Conservation (phyloP, 2,329 filamentous ascomycete species). For the Septoria petroselini region DNA sequence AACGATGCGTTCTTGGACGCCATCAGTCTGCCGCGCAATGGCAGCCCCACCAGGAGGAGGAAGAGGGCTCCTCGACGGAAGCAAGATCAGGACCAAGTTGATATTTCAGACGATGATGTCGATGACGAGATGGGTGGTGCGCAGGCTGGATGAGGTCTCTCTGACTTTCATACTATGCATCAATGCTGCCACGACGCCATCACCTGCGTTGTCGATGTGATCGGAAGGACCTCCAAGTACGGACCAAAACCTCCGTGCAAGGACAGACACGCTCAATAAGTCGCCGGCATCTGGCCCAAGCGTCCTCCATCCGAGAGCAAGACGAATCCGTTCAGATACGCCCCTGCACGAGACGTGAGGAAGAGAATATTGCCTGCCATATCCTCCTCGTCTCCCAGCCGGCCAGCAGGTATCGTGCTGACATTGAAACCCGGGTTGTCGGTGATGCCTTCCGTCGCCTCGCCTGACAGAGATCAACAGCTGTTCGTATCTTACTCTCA, state of each 20-base stretch:
- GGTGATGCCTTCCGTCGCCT: conserved; percentile 16
- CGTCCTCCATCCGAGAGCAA: conserved; percentile 63
- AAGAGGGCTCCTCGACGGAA: conserved; percentile 37
- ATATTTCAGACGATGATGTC: conserved; percentile 29
- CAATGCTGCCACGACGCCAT: too few species aligned
- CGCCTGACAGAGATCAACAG: conserved; percentile 1
- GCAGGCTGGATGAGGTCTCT: conserved; percentile 2
- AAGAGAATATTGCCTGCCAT: conserved; percentile 58
- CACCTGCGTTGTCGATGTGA: too few species aligned
- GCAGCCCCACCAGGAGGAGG: conserved; percentile 40
- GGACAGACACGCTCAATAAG: too few species aligned
- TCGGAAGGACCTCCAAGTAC: too few species aligned
- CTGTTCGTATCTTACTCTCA: not conserved
- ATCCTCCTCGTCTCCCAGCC: conserved; percentile 57
- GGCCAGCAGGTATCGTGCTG: conserved; percentile 30
- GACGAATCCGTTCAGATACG: conserved; percentile 64
- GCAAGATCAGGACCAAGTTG: conserved; percentile 20
- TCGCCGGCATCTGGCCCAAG: conserved; percentile 41
- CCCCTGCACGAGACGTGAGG: conserved; percentile 61
- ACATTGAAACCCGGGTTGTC: conserved; percentile 15
- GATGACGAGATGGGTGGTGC: conserved; percentile 19
- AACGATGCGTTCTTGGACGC: conserved; percentile 61
- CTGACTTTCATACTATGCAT: too few species aligned
- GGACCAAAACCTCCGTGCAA: too few species aligned
- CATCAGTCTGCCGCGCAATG: conserved; percentile 54